phyloP scores from a whole-genome alignment of 345 rosid species.

The Hibiscus mutabilis region DNA sequence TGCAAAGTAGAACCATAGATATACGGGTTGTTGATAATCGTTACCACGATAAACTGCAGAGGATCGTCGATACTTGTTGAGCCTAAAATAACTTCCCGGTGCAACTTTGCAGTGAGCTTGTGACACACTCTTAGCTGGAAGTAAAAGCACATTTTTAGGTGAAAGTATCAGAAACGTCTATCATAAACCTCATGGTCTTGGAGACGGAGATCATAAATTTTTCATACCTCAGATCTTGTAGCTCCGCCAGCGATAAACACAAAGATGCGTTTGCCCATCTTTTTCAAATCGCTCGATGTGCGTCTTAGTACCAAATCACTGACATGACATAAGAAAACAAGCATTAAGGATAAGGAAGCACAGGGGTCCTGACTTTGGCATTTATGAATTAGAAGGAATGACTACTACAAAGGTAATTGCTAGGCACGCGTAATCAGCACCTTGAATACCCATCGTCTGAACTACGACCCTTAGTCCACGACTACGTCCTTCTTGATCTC shows the following conservation, averaged over 20 bases:
- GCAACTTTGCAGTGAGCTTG: slow-evolving; percentile 77
- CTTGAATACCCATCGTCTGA: slow-evolving; percentile 91
- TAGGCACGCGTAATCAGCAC: slow-evolving; percentile 20
- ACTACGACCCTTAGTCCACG: slow-evolving; percentile 50
- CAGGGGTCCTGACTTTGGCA: neutral
- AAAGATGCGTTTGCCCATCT: slow-evolving; percentile 87
- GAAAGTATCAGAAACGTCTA: neutral
- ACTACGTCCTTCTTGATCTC: slow-evolving; percentile 85
- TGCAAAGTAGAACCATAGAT: neutral
- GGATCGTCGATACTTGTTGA: slow-evolving; percentile 96
- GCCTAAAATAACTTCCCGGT: slow-evolving; percentile 84
- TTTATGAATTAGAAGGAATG: neutral
- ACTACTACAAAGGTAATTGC: neutral
- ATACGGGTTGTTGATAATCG: neutral
- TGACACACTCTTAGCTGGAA: slow-evolving; percentile 82
- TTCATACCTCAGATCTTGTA: slow-evolving; percentile 90
- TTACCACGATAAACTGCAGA: slow-evolving; percentile 86
- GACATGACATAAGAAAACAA: slow-evolving; percentile 11
- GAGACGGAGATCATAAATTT: neutral
- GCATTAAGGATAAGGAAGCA: slow-evolving; percentile 2
- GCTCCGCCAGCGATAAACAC: slow-evolving; percentile 93
- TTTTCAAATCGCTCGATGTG: slow-evolving; percentile 77
- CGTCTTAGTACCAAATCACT: slow-evolving; percentile 84
- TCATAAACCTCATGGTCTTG: neutral
- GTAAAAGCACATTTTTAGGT: slow-evolving; percentile 11